Base-by-base conservation (phyloP, 2,329 filamentous ascomycete genomes). In the Dactylellina drechsleri region DNA sequence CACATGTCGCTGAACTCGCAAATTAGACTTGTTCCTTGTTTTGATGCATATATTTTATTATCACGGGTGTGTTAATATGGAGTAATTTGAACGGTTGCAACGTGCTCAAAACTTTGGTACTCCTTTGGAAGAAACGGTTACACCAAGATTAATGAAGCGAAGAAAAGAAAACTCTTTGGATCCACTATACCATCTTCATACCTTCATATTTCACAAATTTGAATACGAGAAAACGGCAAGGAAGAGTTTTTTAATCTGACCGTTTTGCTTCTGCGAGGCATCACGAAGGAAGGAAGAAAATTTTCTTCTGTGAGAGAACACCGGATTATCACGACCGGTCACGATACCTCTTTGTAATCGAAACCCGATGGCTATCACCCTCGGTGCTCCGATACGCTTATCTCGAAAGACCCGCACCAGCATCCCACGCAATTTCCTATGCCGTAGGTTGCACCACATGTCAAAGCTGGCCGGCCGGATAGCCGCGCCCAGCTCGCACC, bases 381-480 rank as follows among this genome's bases (percentile, higher is more conserved):
- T 23, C 50, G 43, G 43, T n/a, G 5, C 31, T 36, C 59, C 57
- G 70, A 74, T 74, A 74, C 65, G 57, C 62, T 74, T 74, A 74
- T 74, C 68, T 73, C 23, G 23, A 23, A 23, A 23, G 23, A 23
- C 18, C n/a, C 41, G 31, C 58, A 13, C 49, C 23, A 10, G 36
- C 49, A 53, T 54, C 60, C 53, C 67, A 60, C 59, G 53, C 67
- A 60, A 64, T 66, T 53, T 57, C 66, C 49, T 52, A 36, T 36
- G 16, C 66, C 45, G 20, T 52, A 36, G 31, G 31, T 36, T n/a
- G 43, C 59, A 26, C 49, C 41, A 58, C 58, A 52, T 71, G 49
- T 43, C 60, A 66, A 40, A 58, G 28, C 41, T 54, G 41, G 8
- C 67, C 59, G 59, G 67, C 60, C 68, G 61, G 50, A 50, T 73